These are phyloP conservation scores for Cordyceps farinosa DNA, from an alignment of 2,329 filamentous ascomycete species.

Conservation along the genomic window DNA sequence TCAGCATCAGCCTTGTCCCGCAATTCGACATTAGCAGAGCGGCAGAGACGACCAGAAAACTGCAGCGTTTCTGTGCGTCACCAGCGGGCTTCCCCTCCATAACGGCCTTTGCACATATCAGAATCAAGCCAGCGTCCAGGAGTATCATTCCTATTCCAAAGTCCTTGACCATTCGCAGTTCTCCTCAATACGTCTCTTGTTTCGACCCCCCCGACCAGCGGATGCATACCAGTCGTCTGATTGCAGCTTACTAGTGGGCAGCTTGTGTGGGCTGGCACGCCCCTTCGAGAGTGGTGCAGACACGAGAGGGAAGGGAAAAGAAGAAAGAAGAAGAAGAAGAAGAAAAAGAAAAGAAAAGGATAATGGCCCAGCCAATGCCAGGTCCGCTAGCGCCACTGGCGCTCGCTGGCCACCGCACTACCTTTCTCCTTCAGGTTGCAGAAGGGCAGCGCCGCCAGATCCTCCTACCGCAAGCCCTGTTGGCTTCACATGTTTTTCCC, in stretches of 20 bases:
- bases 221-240: not conserved
- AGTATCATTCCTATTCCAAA: no score
- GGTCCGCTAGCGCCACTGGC: slow-evolving; percentile 18
- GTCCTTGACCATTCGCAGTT: no score
- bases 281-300: not conserved
- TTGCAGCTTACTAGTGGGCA: not conserved
- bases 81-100: no score
- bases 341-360: not conserved
- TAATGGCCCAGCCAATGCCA: not conserved
- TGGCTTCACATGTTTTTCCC: slow-evolving; percentile 47
- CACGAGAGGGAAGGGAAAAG: not conserved
- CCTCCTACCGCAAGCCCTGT: slow-evolving; percentile 49
- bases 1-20: no score
- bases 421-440: slow-evolving; percentile 35
- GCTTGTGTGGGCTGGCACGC: not conserved
- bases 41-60: no score
- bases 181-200: no score
- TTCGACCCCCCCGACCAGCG: not conserved
- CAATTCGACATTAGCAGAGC: no score
- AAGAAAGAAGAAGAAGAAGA: no score
- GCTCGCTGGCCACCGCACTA: slow-evolving; percentile 31
- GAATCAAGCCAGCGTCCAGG: no score
- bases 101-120: no score
- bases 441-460: slow-evolving; percentile 44
- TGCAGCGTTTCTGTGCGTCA: no score